Conservation (phyloP, 257 asterid genomes). For the Plantago elongata region DNA sequence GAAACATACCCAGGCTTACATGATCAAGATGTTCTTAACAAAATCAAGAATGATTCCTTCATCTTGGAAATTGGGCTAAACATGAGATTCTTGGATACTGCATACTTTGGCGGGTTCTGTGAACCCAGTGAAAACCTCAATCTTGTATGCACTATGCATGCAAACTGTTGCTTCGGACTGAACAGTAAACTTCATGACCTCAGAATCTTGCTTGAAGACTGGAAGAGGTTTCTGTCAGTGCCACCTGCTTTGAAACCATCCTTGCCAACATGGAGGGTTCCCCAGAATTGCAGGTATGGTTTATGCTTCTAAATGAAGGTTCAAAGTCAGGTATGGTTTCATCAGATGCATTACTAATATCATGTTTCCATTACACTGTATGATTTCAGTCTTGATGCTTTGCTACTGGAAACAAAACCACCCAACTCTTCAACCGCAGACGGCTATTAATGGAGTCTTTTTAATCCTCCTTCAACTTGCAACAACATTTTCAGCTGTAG, state of each 20-base stretch:
- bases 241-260: constrained; percentile 32
- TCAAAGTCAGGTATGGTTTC: not conserved
- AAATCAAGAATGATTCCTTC: constrained; percentile 43
- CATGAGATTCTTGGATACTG: constrained; percentile 58
- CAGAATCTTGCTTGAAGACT: constrained; percentile 58
- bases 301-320: constrained; percentile 8
- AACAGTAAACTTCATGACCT: constrained; percentile 68
- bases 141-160: constrained; percentile 71
- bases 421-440: constrained; percentile 4
- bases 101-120: constrained; percentile 68
- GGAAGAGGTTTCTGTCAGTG: constrained; percentile 45
- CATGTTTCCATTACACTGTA: constrained; percentile 6
- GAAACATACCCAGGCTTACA: constrained; percentile 50
- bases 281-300: constrained; percentile 68
- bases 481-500: too few species aligned
- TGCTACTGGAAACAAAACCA: constrained; percentile 15
- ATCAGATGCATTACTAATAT: constrained; percentile 2
- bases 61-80: constrained; percentile 41
- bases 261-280: constrained; percentile 57
- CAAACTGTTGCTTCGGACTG: constrained; percentile 73
- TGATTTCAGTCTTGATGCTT: constrained; percentile 44
- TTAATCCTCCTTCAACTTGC: not conserved
- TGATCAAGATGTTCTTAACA: constrained; percentile 72
- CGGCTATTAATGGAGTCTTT: not conserved
- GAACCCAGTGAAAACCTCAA: constrained; percentile 65